Evolutionary conservation across 106 monocot species (phyloP), one percentile per base, ranked within the genome.

Genomic region (Allium fistulosum): DNA sequence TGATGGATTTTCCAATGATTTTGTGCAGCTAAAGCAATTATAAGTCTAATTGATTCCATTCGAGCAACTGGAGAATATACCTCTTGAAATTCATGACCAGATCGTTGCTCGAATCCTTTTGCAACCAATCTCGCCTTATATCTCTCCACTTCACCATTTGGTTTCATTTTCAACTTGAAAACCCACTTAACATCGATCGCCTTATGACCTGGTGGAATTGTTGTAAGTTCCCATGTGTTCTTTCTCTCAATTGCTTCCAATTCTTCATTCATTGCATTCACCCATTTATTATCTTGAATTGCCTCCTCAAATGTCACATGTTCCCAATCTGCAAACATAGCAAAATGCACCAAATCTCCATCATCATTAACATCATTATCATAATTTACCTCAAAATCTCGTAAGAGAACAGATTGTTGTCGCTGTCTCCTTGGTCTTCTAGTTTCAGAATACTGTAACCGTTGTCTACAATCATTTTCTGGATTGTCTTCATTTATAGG

Each of bases 51-150:
- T 10, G 22, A 28, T 8, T 62, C 62, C 7, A 62, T 22, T 22
- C 62, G 10, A 7, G 62, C 62, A 62, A 62, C 62, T 8, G 62
- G 62, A 10, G 62, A 22, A 62, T 28, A 62, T 13, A 62, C 62
- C 26, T 62, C 62, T 10, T 7, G 4, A 17, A 28, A 62, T 0
- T 62, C 62, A 26, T 28, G 26, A 10, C 62, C 62, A 8, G 17
- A 10, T 28, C 45, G 17, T 62, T 62, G 22, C 62, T 26, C 13
- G 8, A 28, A 62, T 17, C 17, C 22, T 28, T 62, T 62, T 6
- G 26, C 62, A 6, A 62, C 62, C 22, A 62, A 62, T 9, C 62
- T 10, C 0, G 62, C 62, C 22, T 62, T 62, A 7, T 26, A 62
- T 37, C 17, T 9, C 7, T 59, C 58, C 7, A 59, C 58, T 59